phyloP scores from a whole-genome alignment of 768 basidiomycete genomes.

The Erythrobasidium yunnanense region DNA sequence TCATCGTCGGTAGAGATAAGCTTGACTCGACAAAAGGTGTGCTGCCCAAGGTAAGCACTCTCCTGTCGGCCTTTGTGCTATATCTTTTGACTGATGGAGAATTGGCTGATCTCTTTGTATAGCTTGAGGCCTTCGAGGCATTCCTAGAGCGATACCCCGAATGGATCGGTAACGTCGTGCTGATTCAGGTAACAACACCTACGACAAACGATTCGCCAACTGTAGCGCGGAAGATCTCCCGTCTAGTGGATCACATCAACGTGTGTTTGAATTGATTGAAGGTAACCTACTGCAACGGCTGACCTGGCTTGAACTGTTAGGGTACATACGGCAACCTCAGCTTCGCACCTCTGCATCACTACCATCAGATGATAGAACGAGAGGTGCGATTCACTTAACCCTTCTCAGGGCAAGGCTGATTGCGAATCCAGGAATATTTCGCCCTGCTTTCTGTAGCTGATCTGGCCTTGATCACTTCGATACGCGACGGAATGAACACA shows the following conservation, averaged over 20 bases:
- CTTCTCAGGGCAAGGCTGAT: neutral
- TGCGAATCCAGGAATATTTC: conserved; percentile 76
- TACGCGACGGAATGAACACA: conserved; percentile 98
- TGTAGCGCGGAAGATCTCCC: conserved; percentile 82
- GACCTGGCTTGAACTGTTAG: too few species aligned
- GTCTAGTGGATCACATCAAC: conserved; percentile 88
- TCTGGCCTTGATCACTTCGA: conserved; percentile 83
- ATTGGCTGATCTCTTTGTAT: neutral
- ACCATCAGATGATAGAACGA: conserved; percentile 83
- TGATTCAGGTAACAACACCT: conserved; percentile 80
- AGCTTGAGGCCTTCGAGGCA: conserved; percentile 92
- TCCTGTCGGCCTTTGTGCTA: neutral
- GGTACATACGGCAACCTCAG: conserved; percentile 82
- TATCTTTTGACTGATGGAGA: neutral
- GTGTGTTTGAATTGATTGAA: too few species aligned
- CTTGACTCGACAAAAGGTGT: conserved; percentile 98
- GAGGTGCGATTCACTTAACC: conserved; percentile 21
- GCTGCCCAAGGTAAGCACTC: conserved; percentile 68
- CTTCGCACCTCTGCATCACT: conserved; percentile 95
- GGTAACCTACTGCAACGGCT: too few species aligned
- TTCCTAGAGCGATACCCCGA: conserved; percentile 84
- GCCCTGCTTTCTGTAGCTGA: conserved; percentile 86
- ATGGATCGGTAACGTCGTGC: conserved; percentile 53
- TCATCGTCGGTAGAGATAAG: conserved; percentile 94
- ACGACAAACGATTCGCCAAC: conserved; percentile 84